Base-by-base conservation (phyloP, 1,139 yeast species). In the Geotrichum bryndzae region DNA sequence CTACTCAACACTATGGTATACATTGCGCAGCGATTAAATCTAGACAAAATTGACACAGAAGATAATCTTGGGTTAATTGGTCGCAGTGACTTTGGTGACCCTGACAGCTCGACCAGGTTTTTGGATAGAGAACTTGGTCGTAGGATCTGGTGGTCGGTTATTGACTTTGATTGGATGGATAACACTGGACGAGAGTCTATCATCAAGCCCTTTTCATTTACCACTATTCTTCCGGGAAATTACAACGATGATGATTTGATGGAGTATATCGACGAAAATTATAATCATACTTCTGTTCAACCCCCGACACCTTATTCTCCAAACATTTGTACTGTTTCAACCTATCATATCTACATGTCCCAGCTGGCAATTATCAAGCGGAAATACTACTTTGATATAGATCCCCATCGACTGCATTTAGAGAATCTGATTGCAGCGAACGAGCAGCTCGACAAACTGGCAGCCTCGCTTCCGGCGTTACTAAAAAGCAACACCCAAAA, bases 141-240 rank as follows among this genome's bases (percentile, higher is more conserved):
- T 29, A 54, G 75, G 35, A 66, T 73, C n/a, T 75, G 78, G 76
- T 76, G 78, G 79, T 53, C 70, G 1, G 66, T 76, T 31, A 70
- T 75, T 7, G 69, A 68, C 15, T 64, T 70, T 38, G 79, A 77
- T 63, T 77, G 79, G 79, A 68, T 70, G 51, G 77, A 76, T 57
- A 74, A 70, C 53, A 65, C 68, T 33, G 72, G 70, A 51, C 61
- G 76, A 23, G 66, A 67, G 51, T 66, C 71, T 0, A 56, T 71
- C 27, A 69, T 76, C 13, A 63, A 66, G 5, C 57, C 66, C 3
- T 62, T 61, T 15, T 68, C 71, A 23, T 75, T 74, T 60, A 60
- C 71, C 2, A 72, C 77, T 1, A 69, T 72, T 1, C 5, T 61
- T 25, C 77, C 78, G 4, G 67, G 66, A 8, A 65, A 65, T 50